These are phyloP conservation scores for Dunaliella primolecta DNA, from an alignment of 139 green algal species.

Conservation along the genomic window DNA sequence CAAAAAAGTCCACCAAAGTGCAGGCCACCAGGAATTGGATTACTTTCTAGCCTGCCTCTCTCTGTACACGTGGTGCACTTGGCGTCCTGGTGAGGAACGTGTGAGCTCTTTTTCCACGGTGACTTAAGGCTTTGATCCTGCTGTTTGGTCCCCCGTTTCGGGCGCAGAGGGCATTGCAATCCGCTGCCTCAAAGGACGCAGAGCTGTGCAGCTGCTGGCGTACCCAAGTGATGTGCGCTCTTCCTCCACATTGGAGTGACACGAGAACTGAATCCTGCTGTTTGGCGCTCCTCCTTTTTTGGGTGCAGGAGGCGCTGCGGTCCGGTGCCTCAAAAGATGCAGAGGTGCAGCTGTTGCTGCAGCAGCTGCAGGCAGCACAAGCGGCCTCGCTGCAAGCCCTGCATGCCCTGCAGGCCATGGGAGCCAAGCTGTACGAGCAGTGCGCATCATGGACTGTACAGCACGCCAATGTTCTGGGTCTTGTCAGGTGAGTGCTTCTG, in stretches of 20 bases:
- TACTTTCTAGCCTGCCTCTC: too few relatives aligned
- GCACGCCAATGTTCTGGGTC: constrained; percentile 15
- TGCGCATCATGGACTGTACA: constrained; percentile 22
- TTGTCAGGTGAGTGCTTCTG: constrained; percentile 25
- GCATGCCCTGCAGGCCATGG: background rate
- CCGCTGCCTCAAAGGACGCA: background rate
- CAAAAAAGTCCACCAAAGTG: too few relatives aligned
- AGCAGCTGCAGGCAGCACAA: constrained; percentile 2
- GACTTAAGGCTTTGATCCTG: too few relatives aligned
- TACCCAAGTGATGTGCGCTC: background rate
- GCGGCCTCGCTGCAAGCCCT: constrained; percentile 12
- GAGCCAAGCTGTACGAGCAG: constrained; percentile 11
- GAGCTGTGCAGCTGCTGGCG: background rate
- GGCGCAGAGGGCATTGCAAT: background rate
- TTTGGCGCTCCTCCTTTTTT: background rate
- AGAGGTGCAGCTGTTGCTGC: constrained; percentile 2
- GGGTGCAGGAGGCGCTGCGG: background rate
- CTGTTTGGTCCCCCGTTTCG: background rate
- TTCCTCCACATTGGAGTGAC: background rate
- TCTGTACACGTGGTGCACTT: too few relatives aligned
- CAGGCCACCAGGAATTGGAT: too few relatives aligned
- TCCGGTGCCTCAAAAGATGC: background rate
- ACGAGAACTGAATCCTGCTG: too few relatives aligned
- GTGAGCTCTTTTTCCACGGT: background rate
- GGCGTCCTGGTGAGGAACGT: too few relatives aligned